These are phyloP conservation scores for Boletus subcaerulescens DNA, from an alignment of 768 basidiomycete species.

Conservation along the genomic window DNA sequence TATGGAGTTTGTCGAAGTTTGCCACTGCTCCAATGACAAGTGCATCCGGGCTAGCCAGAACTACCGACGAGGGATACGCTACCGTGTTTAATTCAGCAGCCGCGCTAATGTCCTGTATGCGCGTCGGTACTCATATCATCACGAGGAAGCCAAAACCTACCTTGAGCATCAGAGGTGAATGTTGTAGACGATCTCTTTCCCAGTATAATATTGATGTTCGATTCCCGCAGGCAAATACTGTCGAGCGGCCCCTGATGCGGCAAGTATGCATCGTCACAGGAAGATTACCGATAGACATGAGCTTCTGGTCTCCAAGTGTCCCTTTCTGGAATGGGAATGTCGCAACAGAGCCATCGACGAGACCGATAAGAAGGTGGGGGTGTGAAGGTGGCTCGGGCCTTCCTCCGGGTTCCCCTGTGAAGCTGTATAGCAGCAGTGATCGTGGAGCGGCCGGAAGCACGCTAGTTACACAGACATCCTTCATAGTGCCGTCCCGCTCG, in stretches of 20 bases:
- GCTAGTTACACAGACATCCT: slow-evolving; percentile 24
- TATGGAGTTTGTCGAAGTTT: slow-evolving; percentile 75
- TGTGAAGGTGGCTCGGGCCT: slow-evolving; percentile 35
- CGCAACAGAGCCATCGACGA: slow-evolving; percentile 71
- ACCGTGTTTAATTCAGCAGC: slow-evolving; percentile 48
- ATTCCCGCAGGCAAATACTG: slow-evolving; percentile 71
- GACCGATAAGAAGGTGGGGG: slow-evolving; percentile 66
- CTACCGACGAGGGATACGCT: slow-evolving; percentile 50
- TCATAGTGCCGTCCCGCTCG: slow-evolving; percentile 15
- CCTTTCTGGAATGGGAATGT: slow-evolving; percentile 47
- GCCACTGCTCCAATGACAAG: slow-evolving; percentile 65
- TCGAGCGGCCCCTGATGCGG: slow-evolving; percentile 46
- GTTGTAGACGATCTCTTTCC: slow-evolving; percentile 59
- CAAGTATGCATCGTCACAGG: slow-evolving; percentile 64
- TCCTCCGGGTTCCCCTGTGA: slow-evolving; percentile 41
- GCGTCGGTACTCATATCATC: neutral
- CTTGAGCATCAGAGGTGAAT: slow-evolving; percentile 74
- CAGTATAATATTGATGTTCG: slow-evolving; percentile 67
- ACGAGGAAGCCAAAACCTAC: slow-evolving; percentile 27
- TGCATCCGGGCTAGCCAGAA: slow-evolving; percentile 52
- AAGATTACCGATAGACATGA: slow-evolving; percentile 59
- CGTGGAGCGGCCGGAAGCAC: slow-evolving; percentile 43
- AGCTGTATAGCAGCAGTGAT: slow-evolving; percentile 54
- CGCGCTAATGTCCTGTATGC: slow-evolving; percentile 49
- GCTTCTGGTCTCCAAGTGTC: slow-evolving; percentile 47